Evolutionary conservation across 2,329 filamentous ascomycete genomes (phyloP).

Genomic region (Zymoseptoria crescenta): DNA sequence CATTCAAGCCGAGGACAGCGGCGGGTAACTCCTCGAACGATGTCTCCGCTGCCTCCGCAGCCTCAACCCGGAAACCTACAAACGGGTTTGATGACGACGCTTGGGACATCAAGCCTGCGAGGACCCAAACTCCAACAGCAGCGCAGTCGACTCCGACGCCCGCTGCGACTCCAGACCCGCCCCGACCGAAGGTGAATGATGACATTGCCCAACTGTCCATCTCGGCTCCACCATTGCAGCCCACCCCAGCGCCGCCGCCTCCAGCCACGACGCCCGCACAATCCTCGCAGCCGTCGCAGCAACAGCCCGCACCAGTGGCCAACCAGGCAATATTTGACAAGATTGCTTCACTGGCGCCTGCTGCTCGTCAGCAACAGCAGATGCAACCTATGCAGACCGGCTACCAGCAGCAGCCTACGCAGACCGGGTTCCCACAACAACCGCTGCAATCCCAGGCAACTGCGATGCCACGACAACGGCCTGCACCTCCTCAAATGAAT

Average conservation of each 20-base stretch:
- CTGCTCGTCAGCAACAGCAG: conserved; percentile 8
- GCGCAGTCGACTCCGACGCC: conserved; percentile 33
- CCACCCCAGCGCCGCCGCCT: conserved; percentile 42
- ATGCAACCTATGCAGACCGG: conserved; percentile 31
- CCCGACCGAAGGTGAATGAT: conserved; percentile 53
- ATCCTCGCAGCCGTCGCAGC: conserved; percentile 32
- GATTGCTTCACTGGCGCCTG: conserved; percentile 32
- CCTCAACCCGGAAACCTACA: conserved; percentile 38
- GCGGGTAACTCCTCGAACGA: conserved; percentile 36
- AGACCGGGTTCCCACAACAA: conserved; percentile 15
- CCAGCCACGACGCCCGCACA: conserved; percentile 35
- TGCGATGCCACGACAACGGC: conserved; percentile 55
- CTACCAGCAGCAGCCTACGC: conserved; percentile 16
- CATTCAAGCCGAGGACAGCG: conserved; percentile 58
- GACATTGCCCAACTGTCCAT: conserved; percentile 63
- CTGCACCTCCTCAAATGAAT: conserved; percentile 56
- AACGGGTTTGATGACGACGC: conserved; percentile 88
- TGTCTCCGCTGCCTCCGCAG: conserved; percentile 42
- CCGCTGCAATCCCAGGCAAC: conserved; percentile 30
- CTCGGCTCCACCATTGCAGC: conserved; percentile 52
- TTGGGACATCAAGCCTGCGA: conserved; percentile 87
- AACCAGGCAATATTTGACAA: conserved; percentile 46
- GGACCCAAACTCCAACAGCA: conserved; percentile 40
- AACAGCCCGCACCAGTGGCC: conserved; percentile 33
- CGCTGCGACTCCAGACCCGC: conserved; percentile 26